Evolutionary conservation across 148 eudicot genomes (phyloP).

Genomic region (Drosera capensis): DNA sequence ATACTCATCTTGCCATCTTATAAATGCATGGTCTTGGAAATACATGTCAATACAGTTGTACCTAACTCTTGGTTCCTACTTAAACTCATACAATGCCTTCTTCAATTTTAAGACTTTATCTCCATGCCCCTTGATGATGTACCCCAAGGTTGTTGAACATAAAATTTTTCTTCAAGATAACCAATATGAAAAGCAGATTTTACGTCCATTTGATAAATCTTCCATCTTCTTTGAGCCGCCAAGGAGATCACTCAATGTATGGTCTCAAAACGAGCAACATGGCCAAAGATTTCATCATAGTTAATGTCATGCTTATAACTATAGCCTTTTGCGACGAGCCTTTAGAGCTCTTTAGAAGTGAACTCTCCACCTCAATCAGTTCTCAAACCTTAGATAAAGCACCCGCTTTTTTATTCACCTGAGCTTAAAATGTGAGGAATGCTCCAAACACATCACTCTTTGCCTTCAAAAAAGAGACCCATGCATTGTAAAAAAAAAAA

Average conservation of each 20-base stretch:
- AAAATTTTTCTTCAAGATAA: slow-evolving; percentile 4
- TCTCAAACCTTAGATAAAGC: neutral
- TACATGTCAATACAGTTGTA: neutral
- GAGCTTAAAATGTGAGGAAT: neutral
- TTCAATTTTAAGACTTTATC: neutral
- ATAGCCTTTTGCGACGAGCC: slow-evolving; percentile 6
- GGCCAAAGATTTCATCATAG: slow-evolving; percentile 4
- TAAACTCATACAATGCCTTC: slow-evolving; percentile 7
- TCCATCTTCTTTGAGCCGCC: slow-evolving; percentile 5
- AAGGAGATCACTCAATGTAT: neutral
- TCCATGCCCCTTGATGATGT: neutral
- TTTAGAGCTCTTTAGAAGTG: neutral
- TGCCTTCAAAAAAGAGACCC: neutral
- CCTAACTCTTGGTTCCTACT: slow-evolving; percentile 3
- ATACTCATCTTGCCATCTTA: neutral
- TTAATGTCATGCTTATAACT: slow-evolving; percentile 1
- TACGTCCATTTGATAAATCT: slow-evolving; percentile 7
- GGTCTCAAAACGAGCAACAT: neutral
- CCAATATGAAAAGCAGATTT: slow-evolving; percentile 2
- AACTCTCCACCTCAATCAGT: slow-evolving; percentile 4
- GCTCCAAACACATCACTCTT: slow-evolving; percentile 5
- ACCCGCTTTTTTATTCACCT: slow-evolving; percentile 1
- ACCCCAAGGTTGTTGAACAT: slow-evolving; percentile 7
- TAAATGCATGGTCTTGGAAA: neutral
- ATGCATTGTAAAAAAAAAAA: neutral